Conservation (phyloP, 2,329 filamentous ascomycete species). For the Xylariaceae sp. region DNA sequence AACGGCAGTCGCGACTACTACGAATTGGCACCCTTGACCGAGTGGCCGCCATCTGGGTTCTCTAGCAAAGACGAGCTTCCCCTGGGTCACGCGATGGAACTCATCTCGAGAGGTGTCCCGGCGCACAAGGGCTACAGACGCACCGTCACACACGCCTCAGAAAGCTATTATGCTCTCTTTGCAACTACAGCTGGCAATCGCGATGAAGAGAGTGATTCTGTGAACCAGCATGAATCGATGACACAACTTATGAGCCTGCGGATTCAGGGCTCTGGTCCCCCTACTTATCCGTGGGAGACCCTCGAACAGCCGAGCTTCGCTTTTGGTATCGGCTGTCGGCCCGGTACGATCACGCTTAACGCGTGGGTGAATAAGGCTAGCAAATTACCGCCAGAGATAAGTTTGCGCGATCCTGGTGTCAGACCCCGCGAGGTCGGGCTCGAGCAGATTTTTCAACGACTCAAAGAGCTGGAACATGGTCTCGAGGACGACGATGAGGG, state of each 20-base stretch:
- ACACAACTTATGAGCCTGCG: constrained; percentile 55
- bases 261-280: constrained; percentile 37
- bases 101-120: constrained; percentile 56
- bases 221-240: constrained; percentile 52
- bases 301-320: constrained; percentile 71
- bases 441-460: constrained; percentile 52
- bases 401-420: constrained; percentile 55
- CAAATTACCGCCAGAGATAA: constrained; percentile 50
- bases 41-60: constrained; percentile 56
- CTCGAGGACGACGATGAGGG: constrained; percentile 46
- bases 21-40: constrained; percentile 39
- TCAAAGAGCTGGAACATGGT: constrained; percentile 54
- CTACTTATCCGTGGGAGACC: constrained; percentile 61
- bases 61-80: constrained; percentile 47
- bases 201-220: constrained; percentile 38
- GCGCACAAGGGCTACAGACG: constrained; percentile 52
- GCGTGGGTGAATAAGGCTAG: constrained; percentile 62
- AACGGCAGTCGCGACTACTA: constrained; percentile 28
- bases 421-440: constrained; percentile 60
- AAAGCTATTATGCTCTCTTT: constrained; percentile 55
- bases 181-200: constrained; percentile 47
- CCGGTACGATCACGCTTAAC: constrained; percentile 69
- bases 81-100: constrained; percentile 51
- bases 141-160: constrained; percentile 50
- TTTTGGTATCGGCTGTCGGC: constrained; percentile 61